Base-by-base conservation (phyloP, 768 basidiomycete species). In the Ramaria sp. region DNA sequence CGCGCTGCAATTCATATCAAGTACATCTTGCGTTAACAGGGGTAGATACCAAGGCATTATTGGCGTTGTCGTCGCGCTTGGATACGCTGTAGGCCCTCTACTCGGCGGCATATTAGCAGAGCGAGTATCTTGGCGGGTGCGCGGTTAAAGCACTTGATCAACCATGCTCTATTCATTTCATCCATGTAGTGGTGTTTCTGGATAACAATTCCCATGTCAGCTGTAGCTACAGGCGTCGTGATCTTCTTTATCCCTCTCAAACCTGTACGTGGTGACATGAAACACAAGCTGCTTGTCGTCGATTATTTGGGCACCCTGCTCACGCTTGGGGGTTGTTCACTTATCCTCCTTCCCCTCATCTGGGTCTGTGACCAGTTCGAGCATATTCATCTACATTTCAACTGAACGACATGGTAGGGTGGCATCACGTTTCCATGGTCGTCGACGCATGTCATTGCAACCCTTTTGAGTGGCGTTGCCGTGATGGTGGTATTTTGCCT, bases 11-110 rank as follows among this genome's bases (percentile, higher is more conserved):
- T 27, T 27, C 27, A 27, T 27, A 5, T 27, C 27, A 27, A 5
- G 5, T 27, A 27, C 27, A 27, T 27, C 5, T 5, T n/a, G 30
- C 9, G 37, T 17, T 53, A 47, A 17, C 59, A 82, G 82, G 60
- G 86, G 86, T 24, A 88, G 88, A 69, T 89, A 87, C 63, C 84
- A 86, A 62, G 87, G 87, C 1, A 83, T 88, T 37, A 82, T 84
- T 20, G 80, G 82, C 2, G 80, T 75, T 5, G 74, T 79, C 12
- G 73, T 79, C 13, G 81, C 82, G 0, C 67, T 83, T 11, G 82
- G 84, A 2, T 86, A 82, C 62, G 77, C 79, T 0, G 72, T 84
- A 5, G 86, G 86, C 0, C 86, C 86, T 0, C 71, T 85, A 0
- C 70, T 88, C 3, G 86, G 86, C 7, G 86, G 87, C 52, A 75